Base-by-base conservation (phyloP, 176 grass and related monocot genomes). In the Puya raimondii region DNA sequence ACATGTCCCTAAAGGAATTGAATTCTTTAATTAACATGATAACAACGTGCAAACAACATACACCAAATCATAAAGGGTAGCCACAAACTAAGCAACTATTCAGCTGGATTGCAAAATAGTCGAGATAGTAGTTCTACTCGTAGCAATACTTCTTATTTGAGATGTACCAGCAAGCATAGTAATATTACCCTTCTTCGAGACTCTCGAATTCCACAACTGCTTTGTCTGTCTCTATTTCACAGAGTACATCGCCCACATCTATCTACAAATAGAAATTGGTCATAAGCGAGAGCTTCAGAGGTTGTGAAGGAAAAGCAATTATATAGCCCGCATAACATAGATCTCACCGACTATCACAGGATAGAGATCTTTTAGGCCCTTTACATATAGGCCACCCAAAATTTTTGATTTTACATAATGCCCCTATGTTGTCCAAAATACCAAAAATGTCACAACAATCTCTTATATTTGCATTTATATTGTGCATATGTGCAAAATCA, bases 161-260 rank as follows among this genome's bases (percentile, higher is more conserved):
- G 20, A 15, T 16, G 13, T 14, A 58, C 18, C 15, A 18, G 54
- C 15, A 59, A 17, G 13, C 54, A 59, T 59, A 59, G 14, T 61
- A 57, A 74, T 52, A 77, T 88, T 97, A 99, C 89, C 94, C 94
- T 56, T 99, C 94, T 83, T 99, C 94, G 50, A 99, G 89, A 70
- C 84, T 74, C 81, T 99, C 94, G 76, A 92, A 93, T 78, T 99
- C 94, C 66, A 97, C 73, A 29, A 88, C 91, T 64, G 94, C 94
- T 83, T 99, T 99, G 73, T 99, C 94, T 72, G 89, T 99, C 82
- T 99, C 94, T 84, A 99, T 99, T 79, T 99, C 94, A 23, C 94
- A 99, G 33, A 99, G 70, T 59, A 99, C 94, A 72, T 99, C 94
- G 72, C 89, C 94, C 64, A 99, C 82, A 68, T 92, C 86, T 70